Evolutionary conservation across 495 filamentous ascomycete species (phyloP), one percentile per base, ranked within the genome.

Genomic region (Tuber borchii): DNA sequence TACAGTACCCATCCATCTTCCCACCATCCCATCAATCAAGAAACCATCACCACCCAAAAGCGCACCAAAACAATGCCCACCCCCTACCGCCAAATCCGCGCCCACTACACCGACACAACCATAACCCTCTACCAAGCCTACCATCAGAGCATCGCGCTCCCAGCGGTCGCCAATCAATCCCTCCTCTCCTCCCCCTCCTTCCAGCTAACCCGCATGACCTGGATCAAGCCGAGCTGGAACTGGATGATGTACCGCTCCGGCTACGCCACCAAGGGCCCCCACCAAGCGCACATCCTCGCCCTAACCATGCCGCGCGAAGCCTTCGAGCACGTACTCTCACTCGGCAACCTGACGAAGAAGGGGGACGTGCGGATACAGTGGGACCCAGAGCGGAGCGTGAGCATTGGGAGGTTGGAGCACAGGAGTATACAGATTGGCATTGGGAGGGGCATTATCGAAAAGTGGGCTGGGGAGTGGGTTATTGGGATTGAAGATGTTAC

Each of bases 61-160:
- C 46, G 17, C 31, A 42, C 3, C 56, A 34, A 43, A 2, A 51
- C 39, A 31, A 77, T 69, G 43, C 6, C 69, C 19, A 40, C 71
- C 46, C 86, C 87, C n/a, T 86, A 86, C 83, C 85, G 86, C 65
- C 87, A 88, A 74, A 88, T 90, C 79, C 87, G 89, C 51, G 88
- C 88, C 61, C 76, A 76, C 68, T 86, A 87, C 83, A 84, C 84
- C 70, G 65, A 77, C 1, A 73, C 83, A 34, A 88, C 86, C 51
- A 88, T 91, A 71, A 89, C 87, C 0, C 86, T 91, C 78, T 91
- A 91, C 83, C 89, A 90, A 85, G 90, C 90, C 51, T 91, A 91
- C 82, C 84, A 83, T 42, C 69, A 80, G 68, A 44, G 80, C 71
- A 91, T 91, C 80, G 88, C 90, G 7, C 69, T 80, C 9, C 83